Evolutionary conservation across 2,329 filamentous ascomycete genomes (phyloP).

Genomic region (Gaeumannomyces sp.): DNA sequence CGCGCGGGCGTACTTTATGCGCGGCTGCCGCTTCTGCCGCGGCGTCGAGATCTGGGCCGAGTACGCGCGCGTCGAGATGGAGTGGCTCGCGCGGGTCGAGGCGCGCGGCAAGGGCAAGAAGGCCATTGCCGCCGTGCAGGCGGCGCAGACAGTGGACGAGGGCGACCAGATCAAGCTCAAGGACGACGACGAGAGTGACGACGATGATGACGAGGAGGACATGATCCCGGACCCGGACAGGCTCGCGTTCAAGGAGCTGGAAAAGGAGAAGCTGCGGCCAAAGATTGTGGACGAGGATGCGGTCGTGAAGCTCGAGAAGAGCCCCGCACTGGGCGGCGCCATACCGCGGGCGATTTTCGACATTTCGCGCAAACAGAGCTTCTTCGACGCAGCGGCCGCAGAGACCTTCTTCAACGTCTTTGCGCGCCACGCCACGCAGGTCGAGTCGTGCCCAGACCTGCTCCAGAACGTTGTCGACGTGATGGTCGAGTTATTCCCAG

Average conservation of each 20-base stretch:
- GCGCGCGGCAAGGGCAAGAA: conserved; percentile 34
- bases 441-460: conserved; percentile 60
- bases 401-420: conserved; percentile 79
- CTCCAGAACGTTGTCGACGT: conserved; percentile 66
- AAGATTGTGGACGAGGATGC: conserved; percentile 42
- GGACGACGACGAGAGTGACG: conserved; percentile 39
- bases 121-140: conserved; percentile 29
- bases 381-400: conserved; percentile 59
- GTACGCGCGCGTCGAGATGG: conserved; percentile 86
- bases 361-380: conserved; percentile 70
- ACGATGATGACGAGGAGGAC: conserved; percentile 38
- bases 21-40: conserved; percentile 81
- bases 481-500: conserved; percentile 54
- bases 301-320: conserved; percentile 54
- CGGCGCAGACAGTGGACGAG: conserved; percentile 37
- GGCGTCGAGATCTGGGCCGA: conserved; percentile 76
- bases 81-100: conserved; percentile 79
- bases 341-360: conserved; percentile 93
- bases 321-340: conserved; percentile 83
- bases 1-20: conserved; percentile 78
- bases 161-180: conserved; percentile 39
- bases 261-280: conserved; percentile 23
- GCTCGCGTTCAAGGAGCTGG: conserved; percentile 19
- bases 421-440: conserved; percentile 53
- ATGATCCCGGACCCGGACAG: conserved; percentile 37